Percentiles rank a stretch among this genome's conserved stretches.
phyloP scores from a whole-genome alignment of 345 rosid species.

The Gossypium bickii region DNA sequence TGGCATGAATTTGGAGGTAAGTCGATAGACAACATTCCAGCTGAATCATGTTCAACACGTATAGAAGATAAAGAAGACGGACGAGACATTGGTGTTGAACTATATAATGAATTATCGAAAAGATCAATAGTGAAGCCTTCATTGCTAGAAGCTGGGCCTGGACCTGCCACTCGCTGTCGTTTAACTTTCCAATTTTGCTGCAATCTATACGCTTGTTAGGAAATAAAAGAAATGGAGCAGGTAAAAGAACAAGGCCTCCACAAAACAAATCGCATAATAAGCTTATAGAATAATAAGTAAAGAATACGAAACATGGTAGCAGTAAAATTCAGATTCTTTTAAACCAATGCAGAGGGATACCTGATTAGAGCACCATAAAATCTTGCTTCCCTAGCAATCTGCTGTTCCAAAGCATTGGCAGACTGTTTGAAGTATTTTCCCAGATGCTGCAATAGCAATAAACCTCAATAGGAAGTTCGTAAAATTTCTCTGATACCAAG shows the following conservation, averaged over 20 bases:
- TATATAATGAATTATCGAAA: conserved; percentile 58
- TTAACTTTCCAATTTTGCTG: conserved; percentile 99
- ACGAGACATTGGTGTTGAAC: conserved; percentile 43
- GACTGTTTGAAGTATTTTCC: conserved; percentile 92
- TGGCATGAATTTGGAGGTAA: conserved; percentile 69
- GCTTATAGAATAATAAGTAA: conserved; percentile 10
- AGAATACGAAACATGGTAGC: background rate
- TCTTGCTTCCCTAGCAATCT: conserved; percentile 79
- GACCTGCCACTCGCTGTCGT: conserved; percentile 70
- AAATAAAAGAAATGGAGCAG: background rate
- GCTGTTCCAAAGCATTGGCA: conserved; percentile 81
- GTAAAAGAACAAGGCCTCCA: conserved; percentile 10
- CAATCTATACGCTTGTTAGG: conserved; percentile 59
- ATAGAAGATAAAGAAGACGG: conserved; percentile 64
- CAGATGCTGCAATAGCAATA: conserved; percentile 51
- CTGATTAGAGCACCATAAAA: conserved; percentile 96
- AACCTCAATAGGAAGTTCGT: conserved; percentile 3
- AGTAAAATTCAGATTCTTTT: conserved; percentile 5
- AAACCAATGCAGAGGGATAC: conserved; percentile 28
- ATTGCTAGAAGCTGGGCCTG: conserved; percentile 50
- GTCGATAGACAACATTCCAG: conserved; percentile 87
- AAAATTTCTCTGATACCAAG: background rate
- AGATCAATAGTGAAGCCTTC: conserved; percentile 90
- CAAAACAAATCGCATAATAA: background rate
- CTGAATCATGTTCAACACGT: conserved; percentile 76